phyloP scores from a whole-genome alignment of 2,329 filamentous ascomycete species.

The Talaromyces sp. region DNA sequence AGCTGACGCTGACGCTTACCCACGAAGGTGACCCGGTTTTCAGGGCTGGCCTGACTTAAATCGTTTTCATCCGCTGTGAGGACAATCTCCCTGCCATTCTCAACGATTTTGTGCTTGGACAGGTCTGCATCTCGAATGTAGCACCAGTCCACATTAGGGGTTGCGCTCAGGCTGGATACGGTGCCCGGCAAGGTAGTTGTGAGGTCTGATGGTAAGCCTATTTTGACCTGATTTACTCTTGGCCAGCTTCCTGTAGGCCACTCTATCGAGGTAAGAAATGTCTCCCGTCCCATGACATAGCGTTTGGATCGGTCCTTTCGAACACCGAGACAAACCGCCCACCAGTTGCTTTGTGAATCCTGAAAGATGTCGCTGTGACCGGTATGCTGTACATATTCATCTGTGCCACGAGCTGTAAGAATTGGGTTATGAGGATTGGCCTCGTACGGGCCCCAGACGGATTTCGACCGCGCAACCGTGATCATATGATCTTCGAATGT shows the following conservation, averaged over 20 bases:
- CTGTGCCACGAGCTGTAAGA: constrained; percentile 39
- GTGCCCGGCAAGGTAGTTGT: background rate
- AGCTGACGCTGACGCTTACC: constrained; percentile 27
- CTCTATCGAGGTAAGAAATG: constrained; percentile 47
- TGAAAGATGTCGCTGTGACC: constrained; percentile 59
- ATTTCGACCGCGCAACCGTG: constrained; percentile 30
- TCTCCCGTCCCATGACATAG: constrained; percentile 56
- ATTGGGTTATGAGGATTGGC: constrained; percentile 40
- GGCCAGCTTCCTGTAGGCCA: constrained; percentile 54
- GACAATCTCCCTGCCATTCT: background rate
- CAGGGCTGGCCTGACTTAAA: constrained; percentile 20
- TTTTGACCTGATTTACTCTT: constrained; percentile 18
- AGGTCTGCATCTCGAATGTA: constrained; percentile 28
- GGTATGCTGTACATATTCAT: constrained; percentile 49
- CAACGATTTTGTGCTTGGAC: constrained; percentile 20
- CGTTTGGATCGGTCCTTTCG: constrained; percentile 35
- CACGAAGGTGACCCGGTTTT: constrained; percentile 24
- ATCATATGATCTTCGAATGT: constrained; percentile 28
- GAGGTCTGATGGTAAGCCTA: constrained; percentile 17
- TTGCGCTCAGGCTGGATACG: constrained; percentile 13
- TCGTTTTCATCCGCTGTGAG: constrained; percentile 19
- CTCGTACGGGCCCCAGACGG: constrained; percentile 40
- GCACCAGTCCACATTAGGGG: constrained; percentile 22
- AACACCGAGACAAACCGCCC: constrained; percentile 44
- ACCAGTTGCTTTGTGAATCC: constrained; percentile 52